Base-by-base conservation (phyloP, 495 filamentous ascomycete species). In the Lasiosphaeria miniovina region DNA sequence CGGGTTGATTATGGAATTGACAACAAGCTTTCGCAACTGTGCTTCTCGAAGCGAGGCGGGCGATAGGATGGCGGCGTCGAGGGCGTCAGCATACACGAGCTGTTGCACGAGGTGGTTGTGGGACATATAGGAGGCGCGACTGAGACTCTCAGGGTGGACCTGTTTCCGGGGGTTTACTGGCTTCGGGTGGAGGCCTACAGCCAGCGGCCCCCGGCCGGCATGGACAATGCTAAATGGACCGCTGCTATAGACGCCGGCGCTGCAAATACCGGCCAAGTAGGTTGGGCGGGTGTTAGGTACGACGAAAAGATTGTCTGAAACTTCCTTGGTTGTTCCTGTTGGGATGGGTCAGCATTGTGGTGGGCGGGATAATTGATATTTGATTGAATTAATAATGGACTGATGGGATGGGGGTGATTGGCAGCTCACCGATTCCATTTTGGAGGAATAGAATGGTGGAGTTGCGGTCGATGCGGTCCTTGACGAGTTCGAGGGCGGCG, bases 1-100 rank as follows among this genome's bases (percentile, higher is more conserved):
- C 0, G 93, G 90, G 67, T 94, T 90, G 55, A 98, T 85, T 52
- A 93, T 74, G 43, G 84, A 78, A 68, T 95, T 94, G 60, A 93
- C 78, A 11, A 86, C 89, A 2, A 97, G 77, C 67, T 96, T 80
- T 36, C 65, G 61, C 3, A 80, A 66, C 62, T 77, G 77, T 36
- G 60, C 38, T 67, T 68, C 31, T 76, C 69, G n/a, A 80, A 75
- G 55, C 78, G 73, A 3, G 64, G 58, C 6, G 70, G 71, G 1
- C 65, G 62, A 12, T 3, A 59, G 74, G 57, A 54, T 57, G 62
- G 9, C 62, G 61, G 24, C 72, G 34, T 56, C 32, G 33, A 66
- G 61, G 14, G 46, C 33, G 3, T 1, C 5, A 12, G 43, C 14
- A 9, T 59, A 8, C 14, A 7, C 2, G 1, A 64, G 49, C 6